Base-by-base conservation (phyloP, 257 asterid species). In the Ligustrum vulgare region DNA sequence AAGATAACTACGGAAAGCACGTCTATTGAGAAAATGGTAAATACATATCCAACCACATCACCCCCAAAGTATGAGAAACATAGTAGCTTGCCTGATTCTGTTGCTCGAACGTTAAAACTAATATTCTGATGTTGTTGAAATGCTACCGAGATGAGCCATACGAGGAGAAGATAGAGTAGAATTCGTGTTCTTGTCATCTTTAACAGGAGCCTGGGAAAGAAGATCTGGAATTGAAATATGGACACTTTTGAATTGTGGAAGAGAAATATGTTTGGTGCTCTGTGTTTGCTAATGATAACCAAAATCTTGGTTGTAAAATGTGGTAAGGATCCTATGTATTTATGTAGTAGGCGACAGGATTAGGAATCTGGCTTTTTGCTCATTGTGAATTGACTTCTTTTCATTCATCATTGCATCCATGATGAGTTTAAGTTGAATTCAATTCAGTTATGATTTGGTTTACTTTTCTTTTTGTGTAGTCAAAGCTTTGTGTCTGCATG, bases 121-220 rank as follows among this genome's bases (percentile, higher is more conserved):
- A 11, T 25, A 22, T 39, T 22, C 11, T 25, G 18, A 31, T 47
- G 20, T 1, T 23, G 37, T 49, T 23, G 75, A 12, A 47, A 31
- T 71, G 75, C 58, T n/a, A 65, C 43, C 39, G 35, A 33, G 41
- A 71, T 35, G 47, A 71, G 64, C 75, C 75, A 71, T 49, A 34
- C 16, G 4, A 71, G 34, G 13, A 71, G 43, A 45, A 49, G 16
- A 43, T 47, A 35, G 66, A 28, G 37, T 47, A 47, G 66, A 32
- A 41, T 71, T 43, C 9, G 25, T 15, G 39, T 25, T 71, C 65
- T 71, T 23, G 8, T 58, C 66, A 58, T 58, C 66, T 23, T 58
- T 9, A 23, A 58, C 66, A 20, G 2, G 15, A 58, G 33, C 66
- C 6, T 2, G n/a, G 66, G 32, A 58, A 58, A 8, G 66, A 22